These are phyloP conservation scores for Artemisia annua DNA, from an alignment of 129 eudicot species.

Conservation along the genomic window DNA sequence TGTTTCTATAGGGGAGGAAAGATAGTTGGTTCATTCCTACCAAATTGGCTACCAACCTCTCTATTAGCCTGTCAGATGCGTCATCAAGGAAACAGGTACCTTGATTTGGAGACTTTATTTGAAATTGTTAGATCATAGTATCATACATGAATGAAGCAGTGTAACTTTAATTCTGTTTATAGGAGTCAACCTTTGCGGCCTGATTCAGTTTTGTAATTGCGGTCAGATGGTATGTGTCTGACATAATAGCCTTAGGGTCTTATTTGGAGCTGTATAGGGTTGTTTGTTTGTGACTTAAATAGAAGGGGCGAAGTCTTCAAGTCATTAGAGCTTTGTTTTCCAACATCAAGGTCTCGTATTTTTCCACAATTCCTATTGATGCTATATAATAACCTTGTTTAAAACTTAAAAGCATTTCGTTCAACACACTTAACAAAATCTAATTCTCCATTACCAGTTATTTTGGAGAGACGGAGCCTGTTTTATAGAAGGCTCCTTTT, in stretches of 20 bases:
- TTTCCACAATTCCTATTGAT: neutral
- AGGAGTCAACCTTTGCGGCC: neutral
- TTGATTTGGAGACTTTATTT: conserved; percentile 5
- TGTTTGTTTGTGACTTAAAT: neutral
- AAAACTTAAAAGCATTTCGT: neutral
- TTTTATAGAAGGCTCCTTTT: neutral
- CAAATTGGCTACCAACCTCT: conserved; percentile 85
- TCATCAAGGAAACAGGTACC: conserved; percentile 82
- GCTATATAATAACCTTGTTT: neutral
- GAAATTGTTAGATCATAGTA: too few species aligned
- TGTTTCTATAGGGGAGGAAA: conserved; percentile 70
- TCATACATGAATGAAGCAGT: neutral
- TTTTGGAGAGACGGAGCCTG: neutral
- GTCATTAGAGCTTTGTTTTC: neutral
- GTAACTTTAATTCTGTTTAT: neutral
- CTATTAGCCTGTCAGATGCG: conserved; percentile 85
- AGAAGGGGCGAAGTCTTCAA: neutral
- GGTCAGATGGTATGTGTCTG: neutral
- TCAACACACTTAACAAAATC: neutral
- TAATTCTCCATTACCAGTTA: neutral
- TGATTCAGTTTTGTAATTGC: conserved; percentile 11
- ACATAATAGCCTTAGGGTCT: neutral
- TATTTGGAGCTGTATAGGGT: neutral
- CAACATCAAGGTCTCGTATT: neutral
- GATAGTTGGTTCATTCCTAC: conserved; percentile 98